Evolutionary conservation across 2,329 filamentous ascomycete species (phyloP), one percentile per base, ranked within the genome.

Genomic region (Thielaviopsis cerberus): DNA sequence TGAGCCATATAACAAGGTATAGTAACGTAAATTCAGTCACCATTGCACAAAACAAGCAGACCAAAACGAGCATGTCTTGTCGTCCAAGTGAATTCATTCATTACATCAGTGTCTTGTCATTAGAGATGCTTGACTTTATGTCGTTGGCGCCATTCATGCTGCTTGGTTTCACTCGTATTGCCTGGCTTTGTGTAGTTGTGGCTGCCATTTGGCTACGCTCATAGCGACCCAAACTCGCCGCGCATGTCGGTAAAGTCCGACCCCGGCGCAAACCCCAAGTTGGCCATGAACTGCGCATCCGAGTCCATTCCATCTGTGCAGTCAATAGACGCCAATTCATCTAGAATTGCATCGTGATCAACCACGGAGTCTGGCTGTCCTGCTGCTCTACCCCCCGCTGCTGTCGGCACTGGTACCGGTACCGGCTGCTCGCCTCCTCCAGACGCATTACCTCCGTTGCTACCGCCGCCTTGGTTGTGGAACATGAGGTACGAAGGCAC

Each of bases 221-320:
- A 66, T 59, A 62, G 57, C 3, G 60, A 63, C 4, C 71, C 69
- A 64, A 71, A 73, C 25, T 72, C 70, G 25, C 69, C 67, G 56
- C 55, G 67, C 70, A 79, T 72, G 62, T 81, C 78, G 0, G 74
- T 72, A 54, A 83, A 70, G 59, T 81, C 79, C 34, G 77, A 76
- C 25, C 80, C 80, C 0, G 81, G 80, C 1, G 76, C 79, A 65
- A 83, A 82, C 0, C 81, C 81, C 22, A 85, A 70, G 63, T 84
- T 84, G 51, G 79, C 74, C 80, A 84, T 82, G 63, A 84, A 83
- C 62, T 82, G 78, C 1, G 78, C 73, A 62, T 82, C 79, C 13
- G 74, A 72, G 25, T 78, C 76, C 51, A 78, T 68, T 37, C 71
- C 69, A 57, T 76, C 74, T 0, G 69, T 68, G 62, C 71, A 73